A percentile compares a stretch with the other conserved stretches of the same genome.
These are phyloP conservation scores for Shiraia bambusicola DNA, from an alignment of 2,329 filamentous ascomycete genomes.

Conservation along the genomic window DNA sequence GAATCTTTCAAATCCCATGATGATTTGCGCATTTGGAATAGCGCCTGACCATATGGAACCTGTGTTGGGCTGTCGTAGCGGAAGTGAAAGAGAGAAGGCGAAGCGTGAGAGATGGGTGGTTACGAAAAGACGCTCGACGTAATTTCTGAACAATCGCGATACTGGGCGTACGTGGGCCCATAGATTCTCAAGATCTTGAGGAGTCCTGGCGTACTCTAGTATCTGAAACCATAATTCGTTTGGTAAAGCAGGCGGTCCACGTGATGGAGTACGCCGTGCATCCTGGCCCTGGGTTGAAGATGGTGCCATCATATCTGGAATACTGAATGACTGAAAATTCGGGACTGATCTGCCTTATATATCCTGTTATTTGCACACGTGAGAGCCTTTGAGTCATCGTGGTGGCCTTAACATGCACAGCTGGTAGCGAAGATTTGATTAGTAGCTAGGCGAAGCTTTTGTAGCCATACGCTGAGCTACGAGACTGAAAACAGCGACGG, in stretches of 20 bases:
- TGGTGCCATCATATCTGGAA: no score
- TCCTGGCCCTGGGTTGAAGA: no score
- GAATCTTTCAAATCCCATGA: conserved; percentile 9
- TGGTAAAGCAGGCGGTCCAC: conserved; percentile 5
- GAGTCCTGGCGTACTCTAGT: conserved; percentile 7
- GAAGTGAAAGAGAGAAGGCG: conserved; percentile 17
- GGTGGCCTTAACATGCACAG: conserved; percentile 1
- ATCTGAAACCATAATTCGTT: conserved; percentile 23
- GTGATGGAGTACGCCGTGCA: not conserved
- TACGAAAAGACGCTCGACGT: conserved; percentile 21
- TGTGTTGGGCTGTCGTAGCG: conserved; percentile 19
- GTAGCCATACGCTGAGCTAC: conserved; percentile 79
- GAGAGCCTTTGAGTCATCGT: no score
- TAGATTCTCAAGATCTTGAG: conserved; percentile 13
- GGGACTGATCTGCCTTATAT: no score
- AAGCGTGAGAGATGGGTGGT: conserved; percentile 15
- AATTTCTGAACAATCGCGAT: conserved; percentile 15
- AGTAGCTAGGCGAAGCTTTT: conserved; percentile 16
- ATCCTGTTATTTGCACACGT: no score
- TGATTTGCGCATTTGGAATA: conserved; percentile 15
- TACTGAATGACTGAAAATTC: no score
- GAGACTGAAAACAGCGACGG: conserved; percentile 89
- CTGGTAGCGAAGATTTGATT: not conserved
- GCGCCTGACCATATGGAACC: conserved; percentile 13
- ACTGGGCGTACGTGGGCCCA: conserved; percentile 22